phyloP scores from a whole-genome alignment of 345 rosid species.

The Kandelia obovata region DNA sequence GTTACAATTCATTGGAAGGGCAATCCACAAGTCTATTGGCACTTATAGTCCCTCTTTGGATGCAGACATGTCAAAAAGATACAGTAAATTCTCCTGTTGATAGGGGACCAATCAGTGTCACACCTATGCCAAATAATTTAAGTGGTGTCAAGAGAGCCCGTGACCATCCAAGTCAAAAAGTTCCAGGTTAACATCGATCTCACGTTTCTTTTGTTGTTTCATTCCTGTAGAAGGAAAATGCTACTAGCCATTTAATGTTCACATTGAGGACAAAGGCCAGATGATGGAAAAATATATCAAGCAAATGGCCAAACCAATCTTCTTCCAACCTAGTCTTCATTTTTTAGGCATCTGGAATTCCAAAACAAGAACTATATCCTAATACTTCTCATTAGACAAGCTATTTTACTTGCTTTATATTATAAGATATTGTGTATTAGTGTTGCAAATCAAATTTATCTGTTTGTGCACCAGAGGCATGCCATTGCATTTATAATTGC shows the following conservation, averaged over 20 bases:
- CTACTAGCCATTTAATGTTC: background rate
- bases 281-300: too few species aligned
- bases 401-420: too few species aligned
- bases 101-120: slow-evolving; percentile 33
- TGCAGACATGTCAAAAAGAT: slow-evolving; percentile 47
- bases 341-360: too few species aligned
- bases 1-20: slow-evolving; percentile 9
- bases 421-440: too few species aligned
- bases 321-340: too few species aligned
- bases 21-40: background rate
- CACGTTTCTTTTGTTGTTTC: slow-evolving; percentile 9
- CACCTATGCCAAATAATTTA: slow-evolving; percentile 36
- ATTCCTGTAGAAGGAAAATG: slow-evolving; percentile 7
- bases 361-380: too few species aligned
- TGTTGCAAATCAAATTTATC: background rate
- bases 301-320: too few species aligned
- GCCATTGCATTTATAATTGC: background rate
- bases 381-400: too few species aligned
- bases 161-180: slow-evolving; percentile 42
- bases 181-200: slow-evolving; percentile 44
- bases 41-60: slow-evolving; percentile 22
- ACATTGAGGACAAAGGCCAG: too few species aligned
- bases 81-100: slow-evolving; percentile 31
- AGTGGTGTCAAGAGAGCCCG: slow-evolving; percentile 42
- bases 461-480: background rate